A percentile compares a stretch with the other conserved stretches of the same genome.
These are phyloP conservation scores for Spergularia azorica DNA, from an alignment of 179 eudicot genomes.

Conservation along the genomic window DNA sequence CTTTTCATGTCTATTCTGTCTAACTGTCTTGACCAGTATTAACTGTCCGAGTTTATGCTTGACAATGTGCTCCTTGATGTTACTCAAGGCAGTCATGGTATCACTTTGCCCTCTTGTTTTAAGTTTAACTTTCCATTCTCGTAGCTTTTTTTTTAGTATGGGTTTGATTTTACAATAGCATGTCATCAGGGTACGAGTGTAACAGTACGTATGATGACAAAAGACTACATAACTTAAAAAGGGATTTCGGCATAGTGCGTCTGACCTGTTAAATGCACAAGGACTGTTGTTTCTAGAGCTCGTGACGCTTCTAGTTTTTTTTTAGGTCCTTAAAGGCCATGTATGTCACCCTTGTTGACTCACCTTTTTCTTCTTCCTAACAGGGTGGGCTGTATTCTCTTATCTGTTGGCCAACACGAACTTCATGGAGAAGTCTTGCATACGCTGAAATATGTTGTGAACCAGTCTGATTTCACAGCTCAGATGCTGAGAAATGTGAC, in stretches of 20 bases:
- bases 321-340: not conserved
- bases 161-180: no score
- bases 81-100: not conserved
- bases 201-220: no score
- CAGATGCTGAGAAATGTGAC: slow-evolving; percentile 86
- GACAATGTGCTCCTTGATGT: not conserved
- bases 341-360: slow-evolving; percentile 1
- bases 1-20: not conserved
- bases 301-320: not conserved
- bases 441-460: slow-evolving; percentile 79
- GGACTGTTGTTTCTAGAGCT: not conserved
- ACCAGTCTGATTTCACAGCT: slow-evolving; percentile 86
- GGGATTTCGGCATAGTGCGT: no score
- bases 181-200: no score
- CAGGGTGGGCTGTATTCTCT: slow-evolving; percentile 84
- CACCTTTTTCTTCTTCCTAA: not conserved
- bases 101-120: not conserved
- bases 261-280: no score
- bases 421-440: slow-evolving; percentile 66
- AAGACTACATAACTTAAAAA: no score
- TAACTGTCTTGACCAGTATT: not conserved
- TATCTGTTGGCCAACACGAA: slow-evolving; percentile 68
- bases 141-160: not conserved
- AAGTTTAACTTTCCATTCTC: not conserved
- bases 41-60: not conserved